A percentile compares a stretch with the other conserved stretches of the same genome.
Conservation (phyloP, 192 early-diverging fungal species). For the Dissophora globulifera region DNA sequence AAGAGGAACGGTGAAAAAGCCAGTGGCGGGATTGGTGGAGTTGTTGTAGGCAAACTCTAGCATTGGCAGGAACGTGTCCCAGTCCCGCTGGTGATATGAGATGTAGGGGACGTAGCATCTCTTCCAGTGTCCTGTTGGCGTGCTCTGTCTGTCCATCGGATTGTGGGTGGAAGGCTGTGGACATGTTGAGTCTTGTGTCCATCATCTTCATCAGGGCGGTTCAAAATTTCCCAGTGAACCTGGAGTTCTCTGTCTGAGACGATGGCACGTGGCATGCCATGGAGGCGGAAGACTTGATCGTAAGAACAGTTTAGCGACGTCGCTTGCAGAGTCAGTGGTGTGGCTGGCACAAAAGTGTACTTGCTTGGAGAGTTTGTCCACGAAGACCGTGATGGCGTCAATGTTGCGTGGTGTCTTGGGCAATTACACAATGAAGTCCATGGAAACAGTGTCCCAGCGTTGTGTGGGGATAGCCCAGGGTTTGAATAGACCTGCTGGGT, state of each 20-base stretch:
- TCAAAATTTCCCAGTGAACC: slow-evolving; percentile 59
- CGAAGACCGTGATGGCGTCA: too few relatives aligned
- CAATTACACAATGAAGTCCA: too few relatives aligned
- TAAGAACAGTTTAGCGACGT: slow-evolving; percentile 12
- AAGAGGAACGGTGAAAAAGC: slow-evolving; percentile 31
- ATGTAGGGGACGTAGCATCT: slow-evolving; percentile 10
- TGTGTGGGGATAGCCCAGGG: too few relatives aligned
- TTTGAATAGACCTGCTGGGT: too few relatives aligned
- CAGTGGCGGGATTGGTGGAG: slow-evolving; percentile 36
- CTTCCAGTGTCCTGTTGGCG: slow-evolving; percentile 18
- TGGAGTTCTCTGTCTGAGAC: slow-evolving; percentile 57
- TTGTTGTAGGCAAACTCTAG: slow-evolving; percentile 69
- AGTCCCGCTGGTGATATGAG: slow-evolving; percentile 38
- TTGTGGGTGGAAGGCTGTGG: slow-evolving; percentile 55
- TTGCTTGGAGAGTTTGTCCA: slow-evolving; percentile 59
- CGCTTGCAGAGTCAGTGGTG: slow-evolving; percentile 4
- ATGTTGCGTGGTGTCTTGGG: too few relatives aligned
- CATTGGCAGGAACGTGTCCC: slow-evolving; percentile 48
- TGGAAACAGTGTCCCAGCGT: too few relatives aligned
- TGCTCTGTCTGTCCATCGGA: slow-evolving; percentile 47
- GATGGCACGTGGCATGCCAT: slow-evolving; percentile 56
- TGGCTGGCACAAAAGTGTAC: slow-evolving; percentile 25
- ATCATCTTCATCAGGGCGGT: slow-evolving; percentile 19
- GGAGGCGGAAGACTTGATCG: slow-evolving; percentile 24
- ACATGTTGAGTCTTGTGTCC: slow-evolving; percentile 41